Evolutionary conservation across 495 filamentous ascomycete genomes (phyloP).

Genomic region (Cairneyella variabilis): DNA sequence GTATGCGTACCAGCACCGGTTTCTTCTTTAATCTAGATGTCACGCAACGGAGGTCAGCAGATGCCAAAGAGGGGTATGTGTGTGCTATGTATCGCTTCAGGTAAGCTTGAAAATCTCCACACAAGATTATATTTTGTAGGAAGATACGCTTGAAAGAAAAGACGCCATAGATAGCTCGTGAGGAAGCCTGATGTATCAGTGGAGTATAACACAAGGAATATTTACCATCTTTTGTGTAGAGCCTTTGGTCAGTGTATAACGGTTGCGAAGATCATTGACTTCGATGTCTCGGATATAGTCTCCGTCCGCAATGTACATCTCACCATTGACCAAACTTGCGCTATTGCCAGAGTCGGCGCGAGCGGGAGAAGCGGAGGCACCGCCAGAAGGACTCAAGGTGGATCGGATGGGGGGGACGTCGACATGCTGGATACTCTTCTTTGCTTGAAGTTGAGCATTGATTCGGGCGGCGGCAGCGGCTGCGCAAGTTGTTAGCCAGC

Average conservation of each 20-base stretch:
- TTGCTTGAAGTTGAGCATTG: conserved; percentile 87
- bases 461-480: conserved; percentile 91
- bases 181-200: conserved; percentile 75
- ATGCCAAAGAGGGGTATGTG: conserved; percentile 77
- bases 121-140: conserved; percentile 34
- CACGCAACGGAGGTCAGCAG: conserved; percentile 94
- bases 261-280: conserved; percentile 95
- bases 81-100: conserved; percentile 66
- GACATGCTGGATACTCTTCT: conserved; percentile 89
- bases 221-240: conserved; percentile 99
- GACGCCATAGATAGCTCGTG: conserved; percentile 34
- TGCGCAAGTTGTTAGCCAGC: conserved; percentile 31
- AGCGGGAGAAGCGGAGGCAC: conserved; percentile 20
- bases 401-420: conserved; percentile 86
- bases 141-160: conserved; percentile 32
- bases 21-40: conserved; percentile 96
- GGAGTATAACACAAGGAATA: conserved; percentile 57
- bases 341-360: conserved; percentile 35
- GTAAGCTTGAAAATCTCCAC: conserved; percentile 81
- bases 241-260: conserved; percentile 96
- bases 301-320: conserved; percentile 91
- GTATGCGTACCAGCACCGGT: conserved; percentile 97
- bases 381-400: conserved; percentile 26
- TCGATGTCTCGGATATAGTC: conserved; percentile 98
- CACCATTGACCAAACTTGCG: conserved; percentile 65